Evolutionary conservation across 192 early-diverging fungal species (phyloP), one percentile per base, ranked within the genome.

Genomic region (Diversispora eburnea): DNA sequence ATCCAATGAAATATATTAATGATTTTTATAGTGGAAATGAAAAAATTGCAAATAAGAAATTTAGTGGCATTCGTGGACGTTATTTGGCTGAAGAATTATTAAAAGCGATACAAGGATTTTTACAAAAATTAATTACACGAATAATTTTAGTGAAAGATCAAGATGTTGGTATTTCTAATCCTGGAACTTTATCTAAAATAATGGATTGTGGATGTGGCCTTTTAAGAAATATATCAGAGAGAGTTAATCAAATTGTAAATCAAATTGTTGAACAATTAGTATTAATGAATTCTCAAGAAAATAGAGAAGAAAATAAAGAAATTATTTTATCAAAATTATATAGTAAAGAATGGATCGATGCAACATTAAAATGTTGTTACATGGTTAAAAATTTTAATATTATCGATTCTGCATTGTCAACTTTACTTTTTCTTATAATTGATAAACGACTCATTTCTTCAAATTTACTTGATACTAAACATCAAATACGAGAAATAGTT

Each of bases 321-420:
- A 13, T 51, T 8, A 22, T 33, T 33, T 33, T n/a, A 66, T 66
- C 15, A 1, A 71, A 71, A 19, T 58, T 71, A 17, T 71, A 59
- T 47, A 43, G 7, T 46, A 56, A 43, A 2, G 72, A 41, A 54
- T 73, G 72, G 61, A 49, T 71, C 6, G 2, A 68, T 13, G 56
- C 59, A 4, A 70, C 80, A 33, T 19, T 82, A 3, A 77, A 78
- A 60, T 79, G 78, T 43, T 75, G 81, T 47, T 72, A 78, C 20
- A 75, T 77, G 62, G 61, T 70, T 0, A 47, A 72, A 3, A 80
- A 80, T 8, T 87, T 87, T 78, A 77, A 78, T 45, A 80, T 82
- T 5, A 78, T 85, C 3, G 84, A 87, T 64, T 79, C 85, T 19
- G 65, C 81, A 45, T 58, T 84, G 2, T 80, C 84, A 19, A 84